Conservation (phyloP, 2,329 filamentous ascomycete species). For the Dothidotthia symphoricarpi region DNA sequence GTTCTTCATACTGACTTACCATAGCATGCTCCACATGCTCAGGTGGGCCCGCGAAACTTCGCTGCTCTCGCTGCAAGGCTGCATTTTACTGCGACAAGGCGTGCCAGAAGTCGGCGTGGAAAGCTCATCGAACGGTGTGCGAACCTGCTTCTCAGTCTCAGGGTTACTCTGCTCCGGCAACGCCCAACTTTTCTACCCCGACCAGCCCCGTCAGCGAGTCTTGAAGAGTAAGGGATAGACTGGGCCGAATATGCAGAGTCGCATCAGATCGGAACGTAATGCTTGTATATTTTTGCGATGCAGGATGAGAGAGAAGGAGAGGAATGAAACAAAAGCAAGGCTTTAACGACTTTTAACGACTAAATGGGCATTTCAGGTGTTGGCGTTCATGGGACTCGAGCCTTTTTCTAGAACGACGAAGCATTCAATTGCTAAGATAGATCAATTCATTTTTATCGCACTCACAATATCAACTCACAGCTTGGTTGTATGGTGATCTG, state of each 20-base stretch:
- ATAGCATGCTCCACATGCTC: constrained; percentile 29
- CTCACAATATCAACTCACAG: no score
- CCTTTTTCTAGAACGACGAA: constrained; percentile 17
- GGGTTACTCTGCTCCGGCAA: constrained; percentile 24
- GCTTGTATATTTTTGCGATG: no score
- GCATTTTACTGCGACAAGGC: constrained; percentile 53
- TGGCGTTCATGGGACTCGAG: constrained; percentile 9
- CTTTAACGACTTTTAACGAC: constrained; percentile 4
- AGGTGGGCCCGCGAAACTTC: constrained; percentile 22
- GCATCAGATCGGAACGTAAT: no score
- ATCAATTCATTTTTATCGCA: constrained; percentile 2
- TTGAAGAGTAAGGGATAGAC: constrained; percentile 1
- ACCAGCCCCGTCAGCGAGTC: constrained; percentile 24
- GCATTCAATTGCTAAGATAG: constrained; percentile 21
- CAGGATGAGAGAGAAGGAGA: no score
- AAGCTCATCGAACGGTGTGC: constrained; percentile 50
- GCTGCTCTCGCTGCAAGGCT: constrained; percentile 51
- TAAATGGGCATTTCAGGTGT: constrained; percentile 2
- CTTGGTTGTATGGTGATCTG: no score
- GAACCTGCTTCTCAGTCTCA: constrained; percentile 25
- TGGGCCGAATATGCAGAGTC: no score
- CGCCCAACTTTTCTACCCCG: constrained; percentile 29
- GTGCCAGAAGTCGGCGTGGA: constrained; percentile 55
- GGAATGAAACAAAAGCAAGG: no score
- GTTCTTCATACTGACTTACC: constrained; percentile 1